Conservation (phyloP, 805 yeast genomes). For the Candida arabinofermentans region DNA sequence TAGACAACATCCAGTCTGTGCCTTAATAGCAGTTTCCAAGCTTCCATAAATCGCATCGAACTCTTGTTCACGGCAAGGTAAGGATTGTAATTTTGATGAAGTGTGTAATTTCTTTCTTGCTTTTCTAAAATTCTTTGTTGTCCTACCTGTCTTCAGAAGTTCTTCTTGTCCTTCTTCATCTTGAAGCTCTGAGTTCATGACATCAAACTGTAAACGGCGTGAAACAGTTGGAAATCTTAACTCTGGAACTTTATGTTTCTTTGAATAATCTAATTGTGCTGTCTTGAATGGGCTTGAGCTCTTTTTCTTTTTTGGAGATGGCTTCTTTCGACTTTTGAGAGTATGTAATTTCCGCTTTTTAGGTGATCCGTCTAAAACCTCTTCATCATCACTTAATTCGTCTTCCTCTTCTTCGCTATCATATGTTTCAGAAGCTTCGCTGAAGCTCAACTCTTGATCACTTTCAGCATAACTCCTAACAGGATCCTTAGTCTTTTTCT, state of each 20-base stretch:
- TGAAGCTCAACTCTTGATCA: not conserved
- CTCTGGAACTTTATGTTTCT: not conserved
- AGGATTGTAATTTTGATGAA: conserved; percentile 38
- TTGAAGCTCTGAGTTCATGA: conserved; percentile 4
- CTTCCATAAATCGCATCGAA: conserved; percentile 65
- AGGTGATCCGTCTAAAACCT: not conserved
- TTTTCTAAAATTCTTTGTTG: conserved; percentile 26
- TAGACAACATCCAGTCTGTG: conserved; percentile 74
- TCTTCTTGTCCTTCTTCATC: conserved; percentile 1
- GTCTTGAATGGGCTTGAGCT: not conserved
- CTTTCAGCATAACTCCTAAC: conserved; percentile 8
- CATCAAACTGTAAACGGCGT: conserved; percentile 14
- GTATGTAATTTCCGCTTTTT: conserved; percentile 2
- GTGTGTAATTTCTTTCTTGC: conserved; percentile 39
- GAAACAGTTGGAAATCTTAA: conserved; percentile 12
- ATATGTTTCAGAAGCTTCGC: not conserved
- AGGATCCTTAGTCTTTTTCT: conserved; percentile 9
- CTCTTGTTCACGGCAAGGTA: conserved; percentile 88
- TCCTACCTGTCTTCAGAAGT: conserved; percentile 12
- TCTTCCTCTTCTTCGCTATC: conserved; percentile 2
- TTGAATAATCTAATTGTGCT: not conserved
- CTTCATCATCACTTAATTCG: conserved; percentile 1
- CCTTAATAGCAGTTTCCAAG: conserved; percentile 65
- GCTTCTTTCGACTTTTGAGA: too few species aligned
- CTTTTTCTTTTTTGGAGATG: not conserved